Evolutionary conservation across 2,329 filamentous ascomycete species (phyloP), one percentile per base, ranked within the genome.

Genomic region (Xylaria sp.): DNA sequence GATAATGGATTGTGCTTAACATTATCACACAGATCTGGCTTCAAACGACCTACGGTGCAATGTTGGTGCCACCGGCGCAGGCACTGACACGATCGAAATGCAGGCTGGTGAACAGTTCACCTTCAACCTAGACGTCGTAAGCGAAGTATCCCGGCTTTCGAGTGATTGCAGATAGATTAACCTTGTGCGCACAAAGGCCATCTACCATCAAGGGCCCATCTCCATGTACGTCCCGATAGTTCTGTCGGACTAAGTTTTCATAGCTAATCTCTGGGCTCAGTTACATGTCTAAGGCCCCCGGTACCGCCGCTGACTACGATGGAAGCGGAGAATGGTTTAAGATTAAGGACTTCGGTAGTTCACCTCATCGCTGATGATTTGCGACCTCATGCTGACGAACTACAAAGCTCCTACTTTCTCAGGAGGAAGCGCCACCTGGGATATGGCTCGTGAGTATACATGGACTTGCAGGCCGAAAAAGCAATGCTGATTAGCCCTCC

Each of bases 121-220:
- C 33, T 83, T 82, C 68, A 79, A 75, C 5, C 75, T 78, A 3
- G 81, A 83, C 68, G 77, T 73, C 31, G 73, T 76, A 72, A 52
- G 74, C 71, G 36, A 23, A 52, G 10, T 12, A 39, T 28, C 48
- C 10, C 18, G 18, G 12, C 6, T 52, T 18, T 15, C 39, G n/a
- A 54, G 28, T 18, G 3, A 58, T 25, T 4, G 12, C 1, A 39
- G 31, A 20, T 36, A 20, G 1, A 12, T 62, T 70, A 43, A 68
- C 43, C 31, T 6, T 18, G 12, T 33, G 18, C 3, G 33, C 33
- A 36, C 33, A 36, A 36, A 78, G 69, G 78, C 81, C 12, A 81
- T 83, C n/a, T 83, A 83, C 67, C 81, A 83, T 74, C 81, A 83
- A 69, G 82, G 82, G 0, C 81, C 81, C 0, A 79, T 81, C 66